Base-by-base conservation (phyloP, 441 rosid genomes). In the Erodium trifolium region DNA sequence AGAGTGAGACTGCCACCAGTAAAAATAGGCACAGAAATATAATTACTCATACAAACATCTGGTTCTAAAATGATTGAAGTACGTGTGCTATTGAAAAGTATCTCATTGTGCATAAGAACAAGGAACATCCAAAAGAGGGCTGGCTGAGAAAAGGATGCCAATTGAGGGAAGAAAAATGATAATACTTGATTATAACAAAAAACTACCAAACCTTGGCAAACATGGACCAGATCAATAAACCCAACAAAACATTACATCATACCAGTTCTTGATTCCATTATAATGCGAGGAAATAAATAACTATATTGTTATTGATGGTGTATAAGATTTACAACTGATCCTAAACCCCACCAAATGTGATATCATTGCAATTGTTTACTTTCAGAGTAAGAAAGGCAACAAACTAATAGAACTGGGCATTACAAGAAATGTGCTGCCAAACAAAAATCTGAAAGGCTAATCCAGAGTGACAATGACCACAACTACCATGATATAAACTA, bases 401-500 rank as follows among this genome's bases (percentile, higher is more conserved):
- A 43, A 13, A 11, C 49, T 11, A 43, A 45, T 45, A 7, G 51
- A 45, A 45, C 18, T 53, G 19, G 18, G 57, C 16, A 13, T 49
- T 6, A 41, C 47, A 5, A 41, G 1, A 41, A 5, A 45, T 45
- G 51, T 45, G 72, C 18, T 49, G 39, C 68, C 43, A 69, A 55
- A 60, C 72, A 69, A 75, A 68, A 31, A 35, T 57, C 12, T 17
- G 8, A 16, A 0, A 37, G 63, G 8, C 17, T 14, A 41, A 6
- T 6, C 12, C 51, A 45, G 13, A 45, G 51, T 45, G 51, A 45
- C 9, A 45, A 45, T 45, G 3, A 45, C 13, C 51, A 9, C 51
- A 11, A 45, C 51, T 2, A 45, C 51, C 2, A 45, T 3, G 13
- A 34, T 34, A 45, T 10, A 39, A 6, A 16, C 17, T 53, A 16